These are phyloP conservation scores for Xylaria grammica DNA, from an alignment of 495 filamentous ascomycete genomes.

Conservation along the genomic window DNA sequence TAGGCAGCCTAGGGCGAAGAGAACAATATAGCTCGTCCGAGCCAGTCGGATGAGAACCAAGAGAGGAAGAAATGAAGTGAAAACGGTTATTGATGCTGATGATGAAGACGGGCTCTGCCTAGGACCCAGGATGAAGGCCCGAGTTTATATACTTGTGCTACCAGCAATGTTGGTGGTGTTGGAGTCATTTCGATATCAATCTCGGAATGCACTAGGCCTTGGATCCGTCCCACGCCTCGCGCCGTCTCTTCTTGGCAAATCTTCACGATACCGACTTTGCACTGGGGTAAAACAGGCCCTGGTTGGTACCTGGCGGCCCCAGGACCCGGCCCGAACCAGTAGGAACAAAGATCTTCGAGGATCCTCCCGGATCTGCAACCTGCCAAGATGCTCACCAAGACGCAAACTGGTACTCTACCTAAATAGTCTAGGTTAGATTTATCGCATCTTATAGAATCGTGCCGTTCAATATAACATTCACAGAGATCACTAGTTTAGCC, in stretches of 20 bases:
- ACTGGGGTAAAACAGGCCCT: neutral
- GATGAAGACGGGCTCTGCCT: neutral
- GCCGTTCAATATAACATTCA: neutral
- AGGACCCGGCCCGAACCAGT: neutral
- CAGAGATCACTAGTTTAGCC: no score
- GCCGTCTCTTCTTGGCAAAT: neutral
- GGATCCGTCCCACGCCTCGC: neutral
- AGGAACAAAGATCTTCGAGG: neutral
- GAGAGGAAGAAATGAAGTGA: neutral
- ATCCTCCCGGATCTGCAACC: conserved; percentile 1
- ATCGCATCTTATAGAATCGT: neutral
- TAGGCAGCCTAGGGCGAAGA: neutral
- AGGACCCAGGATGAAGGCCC: neutral
- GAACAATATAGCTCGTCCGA: neutral
- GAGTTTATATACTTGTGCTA: neutral
- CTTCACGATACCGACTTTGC: neutral
- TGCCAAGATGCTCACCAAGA: neutral
- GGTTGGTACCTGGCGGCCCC: neutral
- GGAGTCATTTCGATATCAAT: neutral
- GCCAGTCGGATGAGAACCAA: neutral
- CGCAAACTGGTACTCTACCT: neutral
- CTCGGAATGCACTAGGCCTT: no score
- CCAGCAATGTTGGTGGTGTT: neutral
- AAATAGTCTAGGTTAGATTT: no score
- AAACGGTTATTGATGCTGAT: neutral